phyloP scores from a whole-genome alignment of 2,329 filamentous ascomycete species.

The Cordyceps militaris region DNA sequence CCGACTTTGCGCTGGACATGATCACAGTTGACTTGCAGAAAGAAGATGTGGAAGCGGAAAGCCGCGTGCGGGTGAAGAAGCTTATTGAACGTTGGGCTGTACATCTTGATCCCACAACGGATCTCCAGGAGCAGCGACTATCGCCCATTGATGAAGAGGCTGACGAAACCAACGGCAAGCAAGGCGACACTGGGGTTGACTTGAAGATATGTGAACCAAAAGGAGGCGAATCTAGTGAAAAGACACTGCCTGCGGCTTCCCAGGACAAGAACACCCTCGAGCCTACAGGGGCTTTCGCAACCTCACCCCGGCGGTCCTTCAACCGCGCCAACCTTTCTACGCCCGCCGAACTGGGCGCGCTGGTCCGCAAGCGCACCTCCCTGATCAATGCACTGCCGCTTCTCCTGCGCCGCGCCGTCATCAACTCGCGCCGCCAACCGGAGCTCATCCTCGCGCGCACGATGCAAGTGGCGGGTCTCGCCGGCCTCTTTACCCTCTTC shows the following conservation, averaged over 20 bases:
- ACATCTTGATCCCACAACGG: conserved; percentile 1
- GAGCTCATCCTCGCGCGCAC: conserved; percentile 56
- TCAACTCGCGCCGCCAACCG: conserved; percentile 64
- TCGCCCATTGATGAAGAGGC: conserved; percentile 22
- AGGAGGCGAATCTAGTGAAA: conserved; percentile 3
- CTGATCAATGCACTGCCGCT: conserved; percentile 59
- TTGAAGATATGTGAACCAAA: background rate
- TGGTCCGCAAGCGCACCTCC: conserved; percentile 56
- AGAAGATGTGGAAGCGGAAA: conserved; percentile 53
- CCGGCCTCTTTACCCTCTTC: conserved; percentile 57
- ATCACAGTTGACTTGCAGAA: conserved; percentile 70
- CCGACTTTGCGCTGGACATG: conserved; percentile 70
- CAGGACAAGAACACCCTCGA: conserved; percentile 3
- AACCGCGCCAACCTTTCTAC: conserved; percentile 47
- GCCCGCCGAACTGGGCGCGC: conserved; percentile 63
- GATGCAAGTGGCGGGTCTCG: conserved; percentile 60
- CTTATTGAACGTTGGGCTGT: conserved; percentile 54
- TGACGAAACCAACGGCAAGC: conserved; percentile 21
- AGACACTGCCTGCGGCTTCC: background rate
- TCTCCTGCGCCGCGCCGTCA: conserved; percentile 57
- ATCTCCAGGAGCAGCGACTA: conserved; percentile 17
- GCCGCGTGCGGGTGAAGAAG: conserved; percentile 52
- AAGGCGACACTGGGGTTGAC: conserved; percentile 1
- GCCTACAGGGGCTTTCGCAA: conserved; percentile 9
- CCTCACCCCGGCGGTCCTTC: conserved; percentile 33